phyloP scores from a whole-genome alignment of 2,329 filamentous ascomycete species.

The Ustulina deusta region DNA sequence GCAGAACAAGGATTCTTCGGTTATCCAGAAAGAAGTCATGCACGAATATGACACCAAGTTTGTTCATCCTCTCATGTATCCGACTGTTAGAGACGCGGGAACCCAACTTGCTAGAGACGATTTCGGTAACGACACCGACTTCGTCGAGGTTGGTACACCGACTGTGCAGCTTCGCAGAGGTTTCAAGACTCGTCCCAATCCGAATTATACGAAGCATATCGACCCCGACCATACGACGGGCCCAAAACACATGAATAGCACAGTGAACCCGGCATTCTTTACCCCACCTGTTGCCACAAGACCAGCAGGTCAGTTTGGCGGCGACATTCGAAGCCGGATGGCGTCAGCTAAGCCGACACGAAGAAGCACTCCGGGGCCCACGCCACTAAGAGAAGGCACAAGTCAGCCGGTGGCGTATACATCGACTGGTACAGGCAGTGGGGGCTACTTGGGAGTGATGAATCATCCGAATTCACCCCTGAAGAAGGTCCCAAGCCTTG shows the following conservation, averaged over 20 bases:
- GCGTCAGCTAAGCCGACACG: constrained; percentile 78
- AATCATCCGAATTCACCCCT: constrained; percentile 85
- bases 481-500: constrained; percentile 77
- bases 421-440: constrained; percentile 54
- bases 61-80: constrained; percentile 89
- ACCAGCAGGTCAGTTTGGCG: constrained; percentile 52
- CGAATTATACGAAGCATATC: constrained; percentile 79
- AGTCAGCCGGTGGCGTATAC: constrained; percentile 42
- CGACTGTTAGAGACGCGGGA: constrained; percentile 79
- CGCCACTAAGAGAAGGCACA: constrained; percentile 43
- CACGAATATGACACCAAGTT: constrained; percentile 97
- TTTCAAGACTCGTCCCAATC: constrained; percentile 86
- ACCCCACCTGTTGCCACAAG: constrained; percentile 54
- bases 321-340: constrained; percentile 45
- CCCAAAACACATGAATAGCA: constrained; percentile 53
- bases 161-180: constrained; percentile 75
- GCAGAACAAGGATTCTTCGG: constrained; percentile 83
- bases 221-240: constrained; percentile 68
- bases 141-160: constrained; percentile 64
- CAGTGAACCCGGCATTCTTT: constrained; percentile 58
- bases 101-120: constrained; percentile 76
- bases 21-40: constrained; percentile 92
- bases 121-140: constrained; percentile 56
- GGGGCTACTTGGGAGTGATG: constrained; percentile 84
- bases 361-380: constrained; percentile 78